A percentile compares a stretch with the other conserved stretches of the same genome.
Conservation (phyloP, 2,329 filamentous ascomycete genomes). For the Xylaria digitata region DNA sequence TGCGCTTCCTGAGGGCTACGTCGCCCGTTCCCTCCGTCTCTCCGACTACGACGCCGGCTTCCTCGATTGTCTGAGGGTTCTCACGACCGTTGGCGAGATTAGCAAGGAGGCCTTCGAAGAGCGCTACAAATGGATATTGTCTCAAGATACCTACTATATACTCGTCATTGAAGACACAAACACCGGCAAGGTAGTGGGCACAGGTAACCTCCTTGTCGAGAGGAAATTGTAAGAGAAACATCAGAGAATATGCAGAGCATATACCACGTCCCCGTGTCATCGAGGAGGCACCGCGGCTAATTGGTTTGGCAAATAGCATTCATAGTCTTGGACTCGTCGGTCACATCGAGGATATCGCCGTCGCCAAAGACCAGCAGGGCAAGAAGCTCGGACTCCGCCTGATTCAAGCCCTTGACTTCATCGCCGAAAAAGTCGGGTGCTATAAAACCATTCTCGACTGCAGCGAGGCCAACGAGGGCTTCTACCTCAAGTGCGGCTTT, state of each 20-base stretch:
- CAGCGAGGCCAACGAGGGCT: conserved; percentile 94
- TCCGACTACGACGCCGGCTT: conserved; percentile 85
- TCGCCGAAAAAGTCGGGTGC: conserved; percentile 89
- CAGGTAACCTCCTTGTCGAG: conserved; percentile 90
- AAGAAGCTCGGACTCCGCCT: conserved; percentile 94
- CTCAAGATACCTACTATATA: conserved; percentile 83
- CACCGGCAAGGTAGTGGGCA: conserved; percentile 79
- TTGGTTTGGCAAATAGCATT: conserved; percentile 63
- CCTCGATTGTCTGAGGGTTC: conserved; percentile 88
- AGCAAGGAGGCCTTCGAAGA: conserved; percentile 77
- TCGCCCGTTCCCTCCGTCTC: conserved; percentile 80
- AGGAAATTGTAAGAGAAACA: conserved; percentile 81
- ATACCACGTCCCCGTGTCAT: background rate
- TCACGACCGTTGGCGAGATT: conserved; percentile 94
- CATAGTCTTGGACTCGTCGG: conserved; percentile 85
- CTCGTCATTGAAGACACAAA: conserved; percentile 83
- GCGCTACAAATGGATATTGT: conserved; percentile 84
- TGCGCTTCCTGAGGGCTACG: conserved; percentile 83
- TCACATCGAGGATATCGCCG: conserved; percentile 98
- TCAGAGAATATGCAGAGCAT: too few species aligned
- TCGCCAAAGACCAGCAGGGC: conserved; percentile 93
- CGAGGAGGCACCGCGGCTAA: conserved; percentile 22
- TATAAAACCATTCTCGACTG: conserved; percentile 99
- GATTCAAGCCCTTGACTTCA: conserved; percentile 91
- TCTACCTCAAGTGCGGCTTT: conserved; percentile 98